phyloP scores from a whole-genome alignment of 306 rosid genomes.

The Cyamopsis tetragonoloba region DNA sequence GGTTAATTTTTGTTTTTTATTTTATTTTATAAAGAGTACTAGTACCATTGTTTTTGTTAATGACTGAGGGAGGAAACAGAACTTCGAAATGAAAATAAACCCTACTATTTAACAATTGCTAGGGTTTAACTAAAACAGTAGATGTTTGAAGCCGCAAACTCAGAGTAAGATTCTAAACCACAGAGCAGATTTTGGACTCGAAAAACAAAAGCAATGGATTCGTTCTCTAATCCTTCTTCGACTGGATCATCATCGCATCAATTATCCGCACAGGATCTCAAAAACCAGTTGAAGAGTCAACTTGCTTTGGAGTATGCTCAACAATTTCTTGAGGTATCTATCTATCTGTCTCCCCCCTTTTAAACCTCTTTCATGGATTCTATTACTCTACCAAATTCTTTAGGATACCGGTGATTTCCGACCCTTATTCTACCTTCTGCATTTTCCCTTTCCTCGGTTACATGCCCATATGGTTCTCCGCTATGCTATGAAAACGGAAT shows the following conservation, averaged over 20 bases:
- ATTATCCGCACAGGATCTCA: constrained; percentile 52
- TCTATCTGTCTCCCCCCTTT: neutral
- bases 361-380: neutral
- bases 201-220: constrained; percentile 58
- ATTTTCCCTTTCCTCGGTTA: no score
- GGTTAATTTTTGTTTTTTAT: no score
- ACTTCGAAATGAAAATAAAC: no score
- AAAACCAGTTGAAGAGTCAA: constrained; percentile 73
- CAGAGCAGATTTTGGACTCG: neutral
- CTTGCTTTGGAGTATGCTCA: constrained; percentile 93
- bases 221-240: constrained; percentile 60
- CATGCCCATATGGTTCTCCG: no score
- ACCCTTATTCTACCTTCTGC: neutral
- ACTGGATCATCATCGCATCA: constrained; percentile 51
- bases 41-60: no score
- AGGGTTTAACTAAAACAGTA: neutral
- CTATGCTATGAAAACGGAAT: no score
- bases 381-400: no score
- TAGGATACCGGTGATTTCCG: no score
- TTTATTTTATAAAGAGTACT: no score
- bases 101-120: neutral
- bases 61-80: no score
- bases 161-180: neutral
- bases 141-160: neutral
- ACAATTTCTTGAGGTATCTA: constrained; percentile 83